Conservation (phyloP, 2,329 filamentous ascomycete genomes). For the Cytospora schulzeri region DNA sequence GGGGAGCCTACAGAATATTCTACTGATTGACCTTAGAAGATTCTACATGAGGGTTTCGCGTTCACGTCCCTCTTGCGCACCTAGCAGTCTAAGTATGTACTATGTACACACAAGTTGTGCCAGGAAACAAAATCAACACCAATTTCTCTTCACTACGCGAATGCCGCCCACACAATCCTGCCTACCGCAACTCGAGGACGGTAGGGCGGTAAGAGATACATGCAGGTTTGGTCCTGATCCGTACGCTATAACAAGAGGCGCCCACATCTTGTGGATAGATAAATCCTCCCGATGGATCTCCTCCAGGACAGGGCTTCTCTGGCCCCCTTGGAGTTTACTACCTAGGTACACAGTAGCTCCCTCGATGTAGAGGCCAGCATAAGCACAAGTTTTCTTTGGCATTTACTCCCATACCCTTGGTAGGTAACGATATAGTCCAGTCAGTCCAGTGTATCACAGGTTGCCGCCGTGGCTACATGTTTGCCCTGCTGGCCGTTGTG, state of each 20-base stretch:
- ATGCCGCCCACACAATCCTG: neutral
- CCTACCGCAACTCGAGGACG: neutral
- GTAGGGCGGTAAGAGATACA: neutral
- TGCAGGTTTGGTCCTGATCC: neutral
- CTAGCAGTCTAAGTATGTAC: no score
- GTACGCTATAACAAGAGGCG: neutral
- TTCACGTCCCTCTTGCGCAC: no score
- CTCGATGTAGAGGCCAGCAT: neutral
- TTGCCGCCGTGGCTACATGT: neutral
- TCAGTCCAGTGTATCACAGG: no score
- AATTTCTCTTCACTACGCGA: neutral
- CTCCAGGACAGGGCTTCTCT: no score
- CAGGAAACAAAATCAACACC: neutral
- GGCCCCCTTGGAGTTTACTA: no score
- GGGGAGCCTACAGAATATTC: neutral
- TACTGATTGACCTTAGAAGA: neutral
- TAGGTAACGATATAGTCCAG: no score
- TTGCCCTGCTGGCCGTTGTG: neutral
- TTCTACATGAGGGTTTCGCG: neutral
- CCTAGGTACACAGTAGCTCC: neutral
- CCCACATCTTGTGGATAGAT: neutral
- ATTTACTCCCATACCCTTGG: neutral
- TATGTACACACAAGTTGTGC: no score
- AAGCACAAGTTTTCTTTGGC: neutral
- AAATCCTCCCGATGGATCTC: neutral